A percentile compares a stretch with the other conserved stretches of the same genome.
Conservation (phyloP, 768 basidiomycete species). For the Suillus hirtellus region DNA sequence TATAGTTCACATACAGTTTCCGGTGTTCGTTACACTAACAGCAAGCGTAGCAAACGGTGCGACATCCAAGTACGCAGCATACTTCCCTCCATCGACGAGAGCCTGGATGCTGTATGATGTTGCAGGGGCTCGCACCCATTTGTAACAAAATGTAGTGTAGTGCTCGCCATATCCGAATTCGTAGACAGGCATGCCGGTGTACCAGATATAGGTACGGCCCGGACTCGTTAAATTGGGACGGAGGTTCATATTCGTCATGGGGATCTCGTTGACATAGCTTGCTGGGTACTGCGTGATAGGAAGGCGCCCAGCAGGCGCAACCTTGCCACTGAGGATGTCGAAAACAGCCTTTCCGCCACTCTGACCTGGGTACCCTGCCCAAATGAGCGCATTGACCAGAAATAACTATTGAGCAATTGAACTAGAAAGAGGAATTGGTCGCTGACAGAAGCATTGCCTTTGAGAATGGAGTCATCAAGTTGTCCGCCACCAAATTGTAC, state of each 20-base stretch:
- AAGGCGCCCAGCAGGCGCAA: constrained; percentile 55
- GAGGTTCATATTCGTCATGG: constrained; percentile 60
- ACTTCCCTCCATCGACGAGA: constrained; percentile 33
- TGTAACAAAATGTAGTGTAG: constrained; percentile 49
- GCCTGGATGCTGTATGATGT: constrained; percentile 41
- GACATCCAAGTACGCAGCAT: constrained; percentile 38
- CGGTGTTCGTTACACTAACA: constrained; percentile 50
- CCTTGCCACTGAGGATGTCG: constrained; percentile 52
- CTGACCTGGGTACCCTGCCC: constrained; percentile 46
- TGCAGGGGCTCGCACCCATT: constrained; percentile 39
- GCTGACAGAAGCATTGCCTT: constrained; percentile 42
- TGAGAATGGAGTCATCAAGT: constrained; percentile 49
- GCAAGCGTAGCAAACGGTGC: constrained; percentile 49
- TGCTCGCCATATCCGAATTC: constrained; percentile 57
- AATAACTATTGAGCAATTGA: not conserved
- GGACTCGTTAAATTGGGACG: constrained; percentile 50
- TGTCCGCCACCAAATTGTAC: constrained; percentile 61
- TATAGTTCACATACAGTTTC: constrained; percentile 23
- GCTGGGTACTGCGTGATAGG: constrained; percentile 55
- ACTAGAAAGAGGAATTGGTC: not conserved
- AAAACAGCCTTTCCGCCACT: constrained; percentile 51
- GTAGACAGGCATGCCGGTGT: constrained; percentile 49
- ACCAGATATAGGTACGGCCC: constrained; percentile 62
- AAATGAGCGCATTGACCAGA: constrained; percentile 54
- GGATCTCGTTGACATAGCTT: constrained; percentile 45